Evolutionary conservation across 2,329 filamentous ascomycete genomes (phyloP).

Genomic region (Bipolaris sorokiniana): DNA sequence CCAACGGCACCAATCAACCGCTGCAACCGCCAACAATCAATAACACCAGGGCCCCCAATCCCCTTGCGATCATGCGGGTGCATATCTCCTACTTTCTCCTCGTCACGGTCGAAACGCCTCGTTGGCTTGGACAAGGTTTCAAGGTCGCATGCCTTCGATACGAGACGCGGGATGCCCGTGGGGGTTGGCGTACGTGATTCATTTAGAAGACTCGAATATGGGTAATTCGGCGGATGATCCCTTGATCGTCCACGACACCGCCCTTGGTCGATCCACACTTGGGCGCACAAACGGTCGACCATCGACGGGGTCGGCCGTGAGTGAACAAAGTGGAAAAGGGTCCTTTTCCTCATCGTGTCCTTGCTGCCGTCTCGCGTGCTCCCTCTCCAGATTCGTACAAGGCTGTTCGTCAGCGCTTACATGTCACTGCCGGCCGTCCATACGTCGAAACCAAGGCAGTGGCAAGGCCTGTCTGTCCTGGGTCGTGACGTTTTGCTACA

Average conservation of each 20-base stretch:
- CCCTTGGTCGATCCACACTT: constrained; percentile 22
- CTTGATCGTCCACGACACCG: constrained; percentile 14
- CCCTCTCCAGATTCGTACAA: constrained; percentile 9
- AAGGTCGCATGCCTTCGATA: constrained; percentile 23
- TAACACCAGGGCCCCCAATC: constrained; percentile 6
- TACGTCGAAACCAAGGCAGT: constrained; percentile 1
- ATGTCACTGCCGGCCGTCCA: constrained; percentile 12
- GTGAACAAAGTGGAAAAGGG: constrained; percentile 21
- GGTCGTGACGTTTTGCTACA: constrained; percentile 3
- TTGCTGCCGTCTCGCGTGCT: constrained; percentile 23
- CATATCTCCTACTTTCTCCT: constrained; percentile 8
- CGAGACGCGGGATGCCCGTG: constrained; percentile 31
- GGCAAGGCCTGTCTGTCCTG: not conserved
- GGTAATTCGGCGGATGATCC: constrained; percentile 17
- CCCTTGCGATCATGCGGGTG: constrained; percentile 8
- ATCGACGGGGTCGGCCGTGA: constrained; percentile 19
- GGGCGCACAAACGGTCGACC: constrained; percentile 17
- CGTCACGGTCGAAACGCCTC: constrained; percentile 14
- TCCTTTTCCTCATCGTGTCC: constrained; percentile 32
- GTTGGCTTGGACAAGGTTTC: constrained; percentile 11
- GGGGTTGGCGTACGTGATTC: constrained; percentile 39
- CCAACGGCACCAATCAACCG: constrained; percentile 17
- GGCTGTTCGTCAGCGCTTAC: constrained; percentile 16
- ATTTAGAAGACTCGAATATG: constrained; percentile 32
- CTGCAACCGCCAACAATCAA: constrained; percentile 17